Base-by-base conservation (phyloP, 2,329 filamentous ascomycete genomes). In the Penicillium sp. region DNA sequence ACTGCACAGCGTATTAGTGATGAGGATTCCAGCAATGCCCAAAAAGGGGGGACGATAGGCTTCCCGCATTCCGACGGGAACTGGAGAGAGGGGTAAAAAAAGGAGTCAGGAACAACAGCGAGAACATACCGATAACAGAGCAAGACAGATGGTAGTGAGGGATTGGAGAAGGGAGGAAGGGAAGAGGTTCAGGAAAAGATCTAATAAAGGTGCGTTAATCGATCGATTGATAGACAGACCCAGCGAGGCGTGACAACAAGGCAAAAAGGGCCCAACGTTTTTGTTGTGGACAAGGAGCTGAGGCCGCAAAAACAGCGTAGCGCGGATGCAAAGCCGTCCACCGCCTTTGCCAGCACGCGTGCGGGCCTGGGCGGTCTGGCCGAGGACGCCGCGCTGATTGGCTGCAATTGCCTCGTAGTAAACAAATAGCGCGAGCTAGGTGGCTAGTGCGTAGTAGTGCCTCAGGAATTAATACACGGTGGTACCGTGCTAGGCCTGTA, bases 351-450 rank as follows among this genome's bases (percentile, higher is more conserved):
- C 65, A 58, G 60, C 59, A 60, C 60, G 65, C 59, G 61, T 62
- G 55, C 58, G 56, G 59, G 64, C 61, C 55, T 63, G 70, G 28
- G 69, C 72, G 72, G 74, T 74, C 75, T 76, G 75, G 75, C 77
- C 75, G 77, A 43, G 38, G n/a, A 18, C n/a, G 38, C 3, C 18
- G 20, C 20, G 40, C 40, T 43, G 40, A 43, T 43, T 43, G 40
- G 40, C 40, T 7, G 11, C 5, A 23, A 23, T 23, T 20, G 40
- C 18, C 40, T 23, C 40, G 20, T 20, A 18, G 35, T 40, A n/a
- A 40, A 18, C 16, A n/a, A 43, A 43, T 43, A 43, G 40, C n/a
- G 40, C 40, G 40, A 5, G 35, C 35, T 40, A 40, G 40, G 5
- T 12, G 20, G 3, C 7, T 43, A 14, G 40, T 40, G 40, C 20